phyloP scores from a whole-genome alignment of 306 rosid species.

The Bauhinia variegata region DNA sequence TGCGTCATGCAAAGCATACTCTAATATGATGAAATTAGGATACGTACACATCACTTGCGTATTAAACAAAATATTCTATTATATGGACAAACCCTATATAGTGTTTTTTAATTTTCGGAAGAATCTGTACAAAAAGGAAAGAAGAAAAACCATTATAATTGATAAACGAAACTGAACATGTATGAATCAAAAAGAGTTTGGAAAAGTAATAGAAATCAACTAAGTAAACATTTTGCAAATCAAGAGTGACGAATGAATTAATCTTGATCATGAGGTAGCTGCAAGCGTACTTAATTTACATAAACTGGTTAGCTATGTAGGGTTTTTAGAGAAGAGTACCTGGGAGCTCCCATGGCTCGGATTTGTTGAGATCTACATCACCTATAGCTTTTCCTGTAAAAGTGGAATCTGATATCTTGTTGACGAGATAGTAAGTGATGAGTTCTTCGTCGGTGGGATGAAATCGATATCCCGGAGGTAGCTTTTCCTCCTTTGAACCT shows the following conservation, averaged over 20 bases:
- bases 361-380: slow-evolving; percentile 93
- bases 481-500: slow-evolving; percentile 58
- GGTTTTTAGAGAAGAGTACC: slow-evolving; percentile 49
- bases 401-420: slow-evolving; percentile 71
- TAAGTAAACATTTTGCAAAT: no score
- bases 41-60: neutral
- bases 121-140: neutral
- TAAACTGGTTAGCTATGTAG: no score
- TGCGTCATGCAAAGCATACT: neutral
- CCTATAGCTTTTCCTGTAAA: slow-evolving; percentile 73
- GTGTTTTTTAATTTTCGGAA: neutral
- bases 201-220: no score
- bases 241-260: no score
- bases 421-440: slow-evolving; percentile 72
- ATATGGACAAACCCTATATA: slow-evolving; percentile 31
- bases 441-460: slow-evolving; percentile 97
- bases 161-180: slow-evolving; percentile 1
- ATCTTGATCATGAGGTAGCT: no score
- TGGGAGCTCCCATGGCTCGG: slow-evolving; percentile 99
- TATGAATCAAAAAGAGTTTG: neutral
- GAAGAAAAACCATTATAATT: neutral
- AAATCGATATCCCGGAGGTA: slow-evolving; percentile 91
- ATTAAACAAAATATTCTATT: neutral
- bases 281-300: no score
- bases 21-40: slow-evolving; percentile 8